phyloP scores from a whole-genome alignment of 495 filamentous ascomycete species.

The Aspergillus taichungensis region DNA sequence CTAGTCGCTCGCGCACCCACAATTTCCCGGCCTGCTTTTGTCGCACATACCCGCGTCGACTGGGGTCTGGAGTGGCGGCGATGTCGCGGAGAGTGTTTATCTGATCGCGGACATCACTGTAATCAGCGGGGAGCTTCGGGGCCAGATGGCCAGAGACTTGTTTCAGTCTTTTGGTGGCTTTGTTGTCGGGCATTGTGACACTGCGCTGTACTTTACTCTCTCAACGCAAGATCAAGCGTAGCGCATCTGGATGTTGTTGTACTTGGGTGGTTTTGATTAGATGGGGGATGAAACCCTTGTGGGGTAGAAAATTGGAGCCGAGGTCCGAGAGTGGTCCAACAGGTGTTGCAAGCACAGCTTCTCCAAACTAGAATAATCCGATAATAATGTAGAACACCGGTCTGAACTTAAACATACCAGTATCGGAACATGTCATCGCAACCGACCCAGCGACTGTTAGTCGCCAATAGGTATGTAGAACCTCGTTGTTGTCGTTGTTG shows the following conservation, averaged over 20 bases:
- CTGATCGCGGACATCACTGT: conserved; percentile 50
- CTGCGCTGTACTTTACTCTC: too few relatives aligned
- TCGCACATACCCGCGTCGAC: conserved; percentile 45
- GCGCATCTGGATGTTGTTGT: not conserved
- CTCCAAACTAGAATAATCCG: too few relatives aligned
- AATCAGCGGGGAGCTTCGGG: conserved; percentile 44
- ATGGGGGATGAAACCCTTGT: not conserved
- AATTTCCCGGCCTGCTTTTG: conserved; percentile 57
- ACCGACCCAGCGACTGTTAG: conserved; percentile 43
- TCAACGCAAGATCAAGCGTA: too few relatives aligned
- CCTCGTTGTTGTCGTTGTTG: not conserved
- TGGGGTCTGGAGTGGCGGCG: conserved; percentile 43
- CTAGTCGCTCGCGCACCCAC: conserved; percentile 55
- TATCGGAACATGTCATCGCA: conserved; percentile 5
- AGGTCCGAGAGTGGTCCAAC: conserved; percentile 9
- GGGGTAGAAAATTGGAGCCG: not conserved
- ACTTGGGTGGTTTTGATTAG: not conserved
- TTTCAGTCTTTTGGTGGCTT: conserved; percentile 25
- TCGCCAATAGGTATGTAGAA: conserved; percentile 45
- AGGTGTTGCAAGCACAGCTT: too few relatives aligned
- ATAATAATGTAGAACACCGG: not conserved
- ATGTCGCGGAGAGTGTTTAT: conserved; percentile 40
- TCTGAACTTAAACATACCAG: conserved; percentile 6
- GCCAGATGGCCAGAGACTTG: conserved; percentile 30
- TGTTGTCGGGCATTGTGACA: conserved; percentile 3